Conservation (phyloP, 2,329 filamentous ascomycete species). For the Hymenoscyphus salicellus region DNA sequence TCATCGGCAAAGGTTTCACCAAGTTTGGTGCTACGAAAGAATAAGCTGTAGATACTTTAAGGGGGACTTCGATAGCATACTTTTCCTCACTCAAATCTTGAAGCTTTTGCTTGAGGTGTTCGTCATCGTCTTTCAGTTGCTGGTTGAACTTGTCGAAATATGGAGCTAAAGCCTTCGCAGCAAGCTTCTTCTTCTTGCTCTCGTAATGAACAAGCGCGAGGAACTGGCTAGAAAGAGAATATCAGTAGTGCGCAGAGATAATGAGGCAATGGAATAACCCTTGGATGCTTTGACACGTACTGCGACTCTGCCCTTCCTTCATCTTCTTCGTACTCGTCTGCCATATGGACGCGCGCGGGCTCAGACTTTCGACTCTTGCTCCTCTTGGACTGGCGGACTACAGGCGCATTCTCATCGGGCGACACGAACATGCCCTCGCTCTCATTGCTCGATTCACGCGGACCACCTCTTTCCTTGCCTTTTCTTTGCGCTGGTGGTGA, state of each 20-base stretch:
- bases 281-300: constrained; percentile 20
- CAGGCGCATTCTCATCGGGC: not conserved
- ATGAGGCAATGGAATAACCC: not conserved
- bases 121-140: constrained; percentile 16
- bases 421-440: constrained; percentile 13
- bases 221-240: constrained; percentile 22
- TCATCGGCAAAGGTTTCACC: constrained; percentile 22
- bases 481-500: constrained; percentile 8
- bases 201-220: constrained; percentile 25
- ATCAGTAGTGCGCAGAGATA: not conserved
- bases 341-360: constrained; percentile 14
- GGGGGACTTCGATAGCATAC: not conserved
- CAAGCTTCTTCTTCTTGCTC: constrained; percentile 25
- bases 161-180: constrained; percentile 17
- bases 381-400: constrained; percentile 21
- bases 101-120: constrained; percentile 19
- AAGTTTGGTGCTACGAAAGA: constrained; percentile 19
- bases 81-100: constrained; percentile 3
- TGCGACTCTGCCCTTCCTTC: constrained; percentile 29
- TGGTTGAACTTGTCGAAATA: constrained; percentile 21
- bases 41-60: not conserved
- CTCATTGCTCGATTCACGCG: constrained; percentile 11
- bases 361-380: constrained; percentile 25
- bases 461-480: not conserved
- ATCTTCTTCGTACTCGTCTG: constrained; percentile 31